A percentile compares a stretch with the other conserved stretches of the same genome.
Evolutionary conservation across 73 alveolate genomes (phyloP).

Genomic region (Tetrahymena elliotti): DNA sequence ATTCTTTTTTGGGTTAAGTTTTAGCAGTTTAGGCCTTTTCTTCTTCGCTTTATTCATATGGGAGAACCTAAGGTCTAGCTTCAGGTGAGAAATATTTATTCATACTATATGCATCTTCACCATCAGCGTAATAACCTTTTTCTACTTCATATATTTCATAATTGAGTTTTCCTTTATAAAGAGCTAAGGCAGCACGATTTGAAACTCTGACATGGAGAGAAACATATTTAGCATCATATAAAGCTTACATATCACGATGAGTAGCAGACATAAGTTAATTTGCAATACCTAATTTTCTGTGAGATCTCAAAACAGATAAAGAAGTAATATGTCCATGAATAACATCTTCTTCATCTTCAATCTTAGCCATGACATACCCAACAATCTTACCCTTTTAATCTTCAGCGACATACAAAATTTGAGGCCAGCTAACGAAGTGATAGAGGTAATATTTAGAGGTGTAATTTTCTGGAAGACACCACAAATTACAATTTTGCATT

Average conservation of each 20-base stretch:
- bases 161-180: conserved; percentile 74
- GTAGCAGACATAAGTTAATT: conserved; percentile 84
- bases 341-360: conserved; percentile 71
- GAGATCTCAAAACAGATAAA: conserved; percentile 80
- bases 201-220: conserved; percentile 89
- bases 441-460: conserved; percentile 86
- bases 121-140: conserved; percentile 85
- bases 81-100: conserved; percentile 59
- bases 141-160: conserved; percentile 69
- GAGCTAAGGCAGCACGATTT: conserved; percentile 88
- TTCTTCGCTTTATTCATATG: not conserved
- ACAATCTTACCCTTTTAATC: conserved; percentile 81
- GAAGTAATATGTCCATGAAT: conserved; percentile 94
- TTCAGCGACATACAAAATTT: conserved; percentile 90
- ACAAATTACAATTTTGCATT: conserved; percentile 61
- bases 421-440: conserved; percentile 92
- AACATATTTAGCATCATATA: conserved; percentile 77
- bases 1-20: not conserved
- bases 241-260: conserved; percentile 66
- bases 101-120: conserved; percentile 96
- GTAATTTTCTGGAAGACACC: conserved; percentile 95
- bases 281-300: conserved; percentile 93
- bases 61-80: not conserved
- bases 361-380: conserved; percentile 69
- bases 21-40: not conserved